These are phyloP conservation scores for Pyricularia sp. DNA, from an alignment of 2,329 filamentous ascomycete species.

Conservation along the genomic window DNA sequence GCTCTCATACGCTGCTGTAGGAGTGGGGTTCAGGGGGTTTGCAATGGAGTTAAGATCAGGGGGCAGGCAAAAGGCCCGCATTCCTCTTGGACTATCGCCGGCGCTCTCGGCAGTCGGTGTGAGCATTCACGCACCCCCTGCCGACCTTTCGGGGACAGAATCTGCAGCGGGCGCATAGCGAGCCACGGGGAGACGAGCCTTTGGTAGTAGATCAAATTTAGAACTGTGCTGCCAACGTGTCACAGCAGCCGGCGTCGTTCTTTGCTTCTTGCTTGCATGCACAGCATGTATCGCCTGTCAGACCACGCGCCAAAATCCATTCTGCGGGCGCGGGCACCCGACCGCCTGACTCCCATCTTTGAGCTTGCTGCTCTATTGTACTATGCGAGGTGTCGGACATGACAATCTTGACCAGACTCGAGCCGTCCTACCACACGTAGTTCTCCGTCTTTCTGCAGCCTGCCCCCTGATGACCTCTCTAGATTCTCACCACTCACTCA, in stretches of 20 bases:
- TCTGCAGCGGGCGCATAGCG: neutral
- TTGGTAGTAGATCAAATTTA: neutral
- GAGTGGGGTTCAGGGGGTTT: neutral
- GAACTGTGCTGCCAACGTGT: too few relatives aligned
- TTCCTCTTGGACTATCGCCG: neutral
- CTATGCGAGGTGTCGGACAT: neutral
- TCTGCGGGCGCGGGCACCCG: neutral
- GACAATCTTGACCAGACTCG: neutral
- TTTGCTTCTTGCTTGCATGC: neutral
- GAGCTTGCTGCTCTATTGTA: neutral
- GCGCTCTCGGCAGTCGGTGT: neutral
- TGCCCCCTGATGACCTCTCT: neutral
- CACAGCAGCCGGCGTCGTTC: too few relatives aligned
- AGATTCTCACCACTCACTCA: neutral
- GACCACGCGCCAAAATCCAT: neutral
- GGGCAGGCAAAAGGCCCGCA: neutral
- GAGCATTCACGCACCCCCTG: neutral
- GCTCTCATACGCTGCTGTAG: neutral
- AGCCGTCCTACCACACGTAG: neutral
- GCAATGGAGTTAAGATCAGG: neutral
- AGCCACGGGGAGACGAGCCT: neutral
- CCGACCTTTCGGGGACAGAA: neutral
- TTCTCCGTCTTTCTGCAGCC: neutral
- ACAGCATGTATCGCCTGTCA: neutral
- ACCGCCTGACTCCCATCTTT: neutral